phyloP scores from a whole-genome alignment of 495 filamentous ascomycete genomes.

The Hyaloscypha variabilis region DNA sequence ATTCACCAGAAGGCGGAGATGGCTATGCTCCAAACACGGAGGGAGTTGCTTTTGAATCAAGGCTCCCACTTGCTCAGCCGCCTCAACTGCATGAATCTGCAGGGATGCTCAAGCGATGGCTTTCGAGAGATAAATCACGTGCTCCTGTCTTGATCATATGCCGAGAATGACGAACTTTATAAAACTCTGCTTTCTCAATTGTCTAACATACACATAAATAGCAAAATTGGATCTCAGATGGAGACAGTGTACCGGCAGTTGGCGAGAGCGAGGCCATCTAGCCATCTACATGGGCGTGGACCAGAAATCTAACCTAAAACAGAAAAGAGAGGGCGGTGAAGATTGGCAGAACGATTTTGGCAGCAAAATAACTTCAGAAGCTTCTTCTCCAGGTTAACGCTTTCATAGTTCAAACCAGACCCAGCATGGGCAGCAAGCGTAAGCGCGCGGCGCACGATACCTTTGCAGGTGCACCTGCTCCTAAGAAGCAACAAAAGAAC shows the following conservation, averaged over 20 bases:
- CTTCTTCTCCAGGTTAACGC: not conserved
- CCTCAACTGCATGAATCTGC: not conserved
- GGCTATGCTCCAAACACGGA: not conserved
- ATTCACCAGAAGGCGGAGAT: not conserved
- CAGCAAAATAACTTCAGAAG: not conserved
- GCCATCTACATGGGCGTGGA: not conserved
- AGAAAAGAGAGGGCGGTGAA: not conserved
- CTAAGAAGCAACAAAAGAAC: conserved; percentile 28
- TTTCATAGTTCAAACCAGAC: not conserved
- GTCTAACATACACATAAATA: no score
- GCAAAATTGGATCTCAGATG: not conserved
- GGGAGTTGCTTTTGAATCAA: not conserved
- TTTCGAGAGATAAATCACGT: not conserved
- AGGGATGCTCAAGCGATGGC: not conserved
- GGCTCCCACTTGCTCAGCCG: not conserved
- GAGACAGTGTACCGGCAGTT: not conserved
- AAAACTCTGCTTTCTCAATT: no score
- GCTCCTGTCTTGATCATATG: not conserved
- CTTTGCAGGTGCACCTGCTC: conserved; percentile 7
- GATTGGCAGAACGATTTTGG: not conserved
- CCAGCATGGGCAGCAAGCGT: conserved; percentile 31
- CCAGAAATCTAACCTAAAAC: not conserved
- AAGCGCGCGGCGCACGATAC: conserved; percentile 25
- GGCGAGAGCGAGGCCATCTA: not conserved
- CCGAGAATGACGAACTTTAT: no score